Conservation (phyloP, 2,329 filamentous ascomycete genomes). For the Talaromyces sp. region DNA sequence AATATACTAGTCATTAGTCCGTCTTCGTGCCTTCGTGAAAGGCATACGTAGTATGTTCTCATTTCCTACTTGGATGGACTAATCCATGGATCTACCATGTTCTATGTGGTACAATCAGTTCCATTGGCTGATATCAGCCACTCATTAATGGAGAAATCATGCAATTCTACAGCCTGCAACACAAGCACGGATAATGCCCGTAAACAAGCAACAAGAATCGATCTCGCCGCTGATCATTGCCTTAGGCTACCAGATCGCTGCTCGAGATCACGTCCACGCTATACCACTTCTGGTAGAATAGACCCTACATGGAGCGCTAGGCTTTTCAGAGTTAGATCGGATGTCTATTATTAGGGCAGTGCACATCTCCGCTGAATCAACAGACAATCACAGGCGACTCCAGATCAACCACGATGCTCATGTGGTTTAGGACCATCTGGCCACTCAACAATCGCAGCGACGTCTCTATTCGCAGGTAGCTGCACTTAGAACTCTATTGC, state of each 20-base stretch:
- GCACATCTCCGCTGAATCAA: not conserved
- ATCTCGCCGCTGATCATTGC: not conserved
- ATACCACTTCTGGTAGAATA: not conserved
- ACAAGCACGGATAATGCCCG: not conserved
- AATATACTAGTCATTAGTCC: not conserved
- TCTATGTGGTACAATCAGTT: not conserved
- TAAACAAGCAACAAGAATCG: not conserved
- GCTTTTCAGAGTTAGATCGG: not conserved
- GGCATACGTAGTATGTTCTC: no score
- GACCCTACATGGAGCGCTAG: not conserved
- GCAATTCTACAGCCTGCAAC: not conserved
- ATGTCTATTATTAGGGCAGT: conserved; percentile 1
- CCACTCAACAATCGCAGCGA: not conserved
- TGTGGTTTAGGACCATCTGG: not conserved
- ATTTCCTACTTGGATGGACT: no score
- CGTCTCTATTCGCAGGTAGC: not conserved
- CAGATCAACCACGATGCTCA: not conserved
- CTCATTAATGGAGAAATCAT: not conserved
- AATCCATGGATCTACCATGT: not conserved
- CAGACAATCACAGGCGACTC: not conserved
- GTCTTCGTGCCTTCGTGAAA: no score
- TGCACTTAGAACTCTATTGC: not conserved
- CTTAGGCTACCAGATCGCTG: not conserved
- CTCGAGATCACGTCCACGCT: not conserved
- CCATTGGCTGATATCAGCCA: not conserved